phyloP scores from a whole-genome alignment of 176 grass and related monocot species.

The Oryza brachyantha region DNA sequence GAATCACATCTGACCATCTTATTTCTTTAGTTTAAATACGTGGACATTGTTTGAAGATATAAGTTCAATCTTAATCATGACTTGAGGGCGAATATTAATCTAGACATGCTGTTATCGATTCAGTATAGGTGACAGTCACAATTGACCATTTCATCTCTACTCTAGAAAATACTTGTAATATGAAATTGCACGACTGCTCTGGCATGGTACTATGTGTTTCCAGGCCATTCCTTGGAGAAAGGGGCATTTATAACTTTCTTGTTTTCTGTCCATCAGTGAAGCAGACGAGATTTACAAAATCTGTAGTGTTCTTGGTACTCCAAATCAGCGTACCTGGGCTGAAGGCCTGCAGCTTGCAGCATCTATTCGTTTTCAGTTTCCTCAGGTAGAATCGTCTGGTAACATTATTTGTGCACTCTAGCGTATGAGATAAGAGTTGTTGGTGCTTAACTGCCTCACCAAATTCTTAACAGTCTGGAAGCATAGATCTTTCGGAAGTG shows the following conservation, averaged over 20 bases:
- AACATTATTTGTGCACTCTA: neutral
- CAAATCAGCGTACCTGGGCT: constrained; percentile 71
- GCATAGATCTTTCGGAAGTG: constrained; percentile 60
- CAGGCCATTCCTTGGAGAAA: neutral
- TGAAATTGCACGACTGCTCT: neutral
- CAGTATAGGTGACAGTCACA: neutral
- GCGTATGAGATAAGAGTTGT: neutral
- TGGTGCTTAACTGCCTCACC: neutral
- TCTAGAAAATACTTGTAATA: neutral
- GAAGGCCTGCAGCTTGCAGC: constrained; percentile 76
- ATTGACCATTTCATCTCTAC: neutral
- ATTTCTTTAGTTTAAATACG: neutral
- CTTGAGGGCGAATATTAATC: neutral
- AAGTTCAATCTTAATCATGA: neutral
- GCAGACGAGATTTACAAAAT: constrained; percentile 93
- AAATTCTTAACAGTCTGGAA: constrained; percentile 48
- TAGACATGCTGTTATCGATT: neutral
- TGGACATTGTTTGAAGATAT: neutral
- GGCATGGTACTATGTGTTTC: neutral
- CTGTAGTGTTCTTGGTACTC: constrained; percentile 88
- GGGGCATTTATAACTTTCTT: neutral
- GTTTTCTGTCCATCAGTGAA: constrained; percentile 56
- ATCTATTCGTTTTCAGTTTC: constrained; percentile 85
- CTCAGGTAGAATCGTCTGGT: constrained; percentile 39
- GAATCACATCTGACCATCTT: neutral